Conservation (phyloP, 108 stramenopile genomes). For the Cyclotella kingstonii region DNA sequence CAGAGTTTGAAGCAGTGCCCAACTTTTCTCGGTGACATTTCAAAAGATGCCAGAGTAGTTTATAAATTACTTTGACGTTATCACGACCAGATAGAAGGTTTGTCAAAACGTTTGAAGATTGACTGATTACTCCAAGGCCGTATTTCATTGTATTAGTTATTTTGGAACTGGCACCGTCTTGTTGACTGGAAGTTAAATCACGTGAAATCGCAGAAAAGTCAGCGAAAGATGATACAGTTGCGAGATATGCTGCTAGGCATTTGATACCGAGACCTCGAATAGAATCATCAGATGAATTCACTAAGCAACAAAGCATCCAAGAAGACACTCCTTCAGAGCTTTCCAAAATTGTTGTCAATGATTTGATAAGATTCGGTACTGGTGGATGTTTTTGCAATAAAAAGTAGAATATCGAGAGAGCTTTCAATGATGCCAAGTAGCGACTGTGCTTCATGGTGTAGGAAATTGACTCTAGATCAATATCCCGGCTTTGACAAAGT, state of each 20-base stretch:
- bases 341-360: slow-evolving; percentile 49
- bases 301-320: slow-evolving; percentile 74
- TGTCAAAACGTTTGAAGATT: slow-evolving; percentile 46
- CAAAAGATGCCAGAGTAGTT: slow-evolving; percentile 76
- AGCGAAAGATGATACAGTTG: slow-evolving; percentile 13
- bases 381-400: slow-evolving; percentile 35
- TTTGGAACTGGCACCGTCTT: slow-evolving; percentile 18
- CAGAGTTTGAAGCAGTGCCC: slow-evolving; percentile 47
- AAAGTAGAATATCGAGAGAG: slow-evolving; percentile 41
- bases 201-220: slow-evolving; percentile 2
- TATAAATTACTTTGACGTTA: slow-evolving; percentile 66
- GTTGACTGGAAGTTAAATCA: not conserved
- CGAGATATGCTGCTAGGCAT: slow-evolving; percentile 57
- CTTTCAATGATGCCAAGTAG: slow-evolving; percentile 33
- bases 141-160: slow-evolving; percentile 38
- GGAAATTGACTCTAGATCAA: too few relatives aligned
- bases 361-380: slow-evolving; percentile 36
- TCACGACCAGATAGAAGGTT: slow-evolving; percentile 36
- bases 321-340: slow-evolving; percentile 50
- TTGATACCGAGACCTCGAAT: slow-evolving; percentile 66
- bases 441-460: too few relatives aligned
- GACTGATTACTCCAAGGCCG: slow-evolving; percentile 44
- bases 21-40: slow-evolving; percentile 67
- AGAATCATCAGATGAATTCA: slow-evolving; percentile 66
- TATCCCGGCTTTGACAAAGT: slow-evolving; percentile 6